Base-by-base conservation (phyloP, 169 alveolate species). In the Plasmodium billcollinsi region DNA sequence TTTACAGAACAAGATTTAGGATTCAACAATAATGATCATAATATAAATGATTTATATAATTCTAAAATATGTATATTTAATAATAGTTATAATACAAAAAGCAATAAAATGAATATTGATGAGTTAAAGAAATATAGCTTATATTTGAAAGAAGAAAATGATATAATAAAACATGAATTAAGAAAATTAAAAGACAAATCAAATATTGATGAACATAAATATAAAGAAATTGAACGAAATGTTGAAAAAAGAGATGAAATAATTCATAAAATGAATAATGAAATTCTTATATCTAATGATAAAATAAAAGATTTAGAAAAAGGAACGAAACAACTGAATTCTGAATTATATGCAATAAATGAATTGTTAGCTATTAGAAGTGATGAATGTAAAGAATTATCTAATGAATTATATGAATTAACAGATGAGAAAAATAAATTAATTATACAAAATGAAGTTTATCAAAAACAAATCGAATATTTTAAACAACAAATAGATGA, bases 1-100 rank as follows among this genome's bases (percentile, higher is more conserved):
- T 71, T 86, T 52, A 86, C 75, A 3, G 92, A 86, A 39, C 88
- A 86, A 52, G 92, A 86, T 49, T 74, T 83, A 15, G 89, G 89
- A 3, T 59, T 56, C 18, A 29, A 85, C 6, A 59, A 70, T 39
- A 58, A 61, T n/a, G 73, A 66, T 29, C 62, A 26, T 33, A 70
- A 47, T 61, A 61, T 54, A 11, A 49, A 66, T 49, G 88, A 86
- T 65, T 4, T 73, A 24, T 65, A 14, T 33, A 73, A 72, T 72
- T 71, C 88, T 1, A 29, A 62, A 8, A 56, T 86, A 62, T 86
- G 88, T 58, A 72, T 86, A 26, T 86, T 86, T 71, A 86, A 74
- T 62, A 74, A 86, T 39, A 62, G 20, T 5, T 12, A 20, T 21
- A 20, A 45, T 2, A 70, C 15, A 12, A 47, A 74, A 11, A 15